Evolutionary conservation across 345 rosid genomes (phyloP).

Genomic region (Gossypium stocksii): DNA sequence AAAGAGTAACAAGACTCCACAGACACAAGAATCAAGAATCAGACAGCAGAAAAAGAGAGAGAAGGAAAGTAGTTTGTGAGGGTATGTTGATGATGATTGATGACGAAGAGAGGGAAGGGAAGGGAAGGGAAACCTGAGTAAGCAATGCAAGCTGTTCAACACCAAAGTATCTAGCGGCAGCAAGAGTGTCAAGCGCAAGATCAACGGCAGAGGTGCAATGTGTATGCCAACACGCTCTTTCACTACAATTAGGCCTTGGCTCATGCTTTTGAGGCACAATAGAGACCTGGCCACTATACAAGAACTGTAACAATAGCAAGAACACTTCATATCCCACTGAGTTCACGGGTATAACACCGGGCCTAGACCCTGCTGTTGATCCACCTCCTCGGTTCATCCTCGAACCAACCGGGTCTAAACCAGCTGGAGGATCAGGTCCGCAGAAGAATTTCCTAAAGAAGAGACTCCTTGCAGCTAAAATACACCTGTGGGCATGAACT

Average conservation of each 20-base stretch:
- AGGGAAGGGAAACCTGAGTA: constrained; percentile 61
- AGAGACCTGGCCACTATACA: constrained; percentile 95
- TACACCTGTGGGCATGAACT: constrained; percentile 96
- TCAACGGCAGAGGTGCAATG: constrained; percentile 99
- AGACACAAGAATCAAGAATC: constrained; percentile 26
- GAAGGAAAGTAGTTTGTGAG: background rate
- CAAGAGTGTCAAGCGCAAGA: constrained; percentile 95
- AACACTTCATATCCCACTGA: constrained; percentile 98
- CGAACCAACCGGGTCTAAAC: constrained; percentile 43
- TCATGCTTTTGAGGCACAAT: constrained; percentile 96
- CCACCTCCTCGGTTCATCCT: constrained; percentile 15
- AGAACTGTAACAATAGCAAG: constrained; percentile 79
- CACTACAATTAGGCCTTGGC: constrained; percentile 94
- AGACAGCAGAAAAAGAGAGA: constrained; percentile 14
- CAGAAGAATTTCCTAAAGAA: constrained; percentile 93
- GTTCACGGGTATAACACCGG: constrained; percentile 82
- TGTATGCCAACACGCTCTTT: constrained; percentile 97
- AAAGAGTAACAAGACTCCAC: constrained; percentile 24
- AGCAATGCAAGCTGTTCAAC: constrained; percentile 96
- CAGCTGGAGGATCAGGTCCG: constrained; percentile 67
- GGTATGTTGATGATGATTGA: background rate
- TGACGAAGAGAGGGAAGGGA: background rate
- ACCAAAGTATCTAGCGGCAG: constrained; percentile 97
- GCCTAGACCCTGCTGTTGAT: constrained; percentile 28
- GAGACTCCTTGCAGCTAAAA: constrained; percentile 88